Base-by-base conservation (phyloP, 1,139 yeast species). In the Pichia sp. region DNA sequence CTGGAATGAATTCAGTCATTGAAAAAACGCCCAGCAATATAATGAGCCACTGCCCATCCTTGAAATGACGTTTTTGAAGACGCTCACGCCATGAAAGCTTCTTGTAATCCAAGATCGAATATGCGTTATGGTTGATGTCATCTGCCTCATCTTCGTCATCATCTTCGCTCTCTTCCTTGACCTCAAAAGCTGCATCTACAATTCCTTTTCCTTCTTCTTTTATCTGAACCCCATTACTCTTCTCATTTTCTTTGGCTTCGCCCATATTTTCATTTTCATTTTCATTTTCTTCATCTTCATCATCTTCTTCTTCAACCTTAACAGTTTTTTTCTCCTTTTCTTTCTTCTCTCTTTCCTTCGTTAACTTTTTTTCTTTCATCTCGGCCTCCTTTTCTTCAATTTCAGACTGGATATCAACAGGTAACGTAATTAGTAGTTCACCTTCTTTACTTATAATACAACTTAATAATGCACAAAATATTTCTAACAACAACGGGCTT, bases 21-120 rank as follows among this genome's bases (percentile, higher is more conserved):
- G 85, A 77, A 34, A 91, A 75, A 4, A 91, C 75, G 20, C 97
- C 97, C 48, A 91, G 69, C 40, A 91, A 70, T 49, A 87, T 80
- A 46, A 85, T 77, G 63, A 89, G 86, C 97, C 97, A 92, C 55
- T 83, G 83, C 4, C 97, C 96, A 64, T 89, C 92, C 63, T 79
- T 83, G 67, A 87, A 93, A 63, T 81, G 81, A 55, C 97, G 81
- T 59, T 81, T 84, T 14, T 85, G 78, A 33, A 91, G 75, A 48
- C 95, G 75, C 33, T 87, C 95, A 59, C 84, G 81, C 97, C 97
- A 92, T 20, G 84, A 73, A 0, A 74, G 74, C 48, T 83, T 83
- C 56, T 87, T 76, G 68, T 83, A 83, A 56, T 81, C 81, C 65
- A 87, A 71, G 38, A 80, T 79, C 31, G 75, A 75, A 56, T 81